Conservation (phyloP, 371 early-diverging fungal species). For the Fennellomyces sp. region DNA sequence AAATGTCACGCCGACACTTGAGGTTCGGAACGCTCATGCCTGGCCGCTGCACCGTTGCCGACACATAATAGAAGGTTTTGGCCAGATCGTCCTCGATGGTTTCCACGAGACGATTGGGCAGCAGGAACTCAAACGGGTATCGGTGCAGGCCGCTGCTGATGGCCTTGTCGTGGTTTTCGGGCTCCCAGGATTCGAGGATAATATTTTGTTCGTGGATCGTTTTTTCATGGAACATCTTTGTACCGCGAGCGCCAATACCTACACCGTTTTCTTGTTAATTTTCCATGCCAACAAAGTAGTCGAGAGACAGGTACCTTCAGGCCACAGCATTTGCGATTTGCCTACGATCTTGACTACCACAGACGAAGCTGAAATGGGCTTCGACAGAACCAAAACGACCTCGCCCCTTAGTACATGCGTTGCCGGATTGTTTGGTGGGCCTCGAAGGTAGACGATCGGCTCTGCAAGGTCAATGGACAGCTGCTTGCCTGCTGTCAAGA, state of each 20-base stretch:
- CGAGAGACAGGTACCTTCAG: constrained; percentile 38
- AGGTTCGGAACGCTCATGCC: constrained; percentile 29
- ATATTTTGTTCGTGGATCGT: constrained; percentile 47
- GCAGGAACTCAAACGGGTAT: constrained; percentile 49
- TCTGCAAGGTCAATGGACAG: constrained; percentile 51
- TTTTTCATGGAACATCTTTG: constrained; percentile 46
- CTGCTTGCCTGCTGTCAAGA: constrained; percentile 42
- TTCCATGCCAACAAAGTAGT: neutral
- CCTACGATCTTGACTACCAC: constrained; percentile 42
- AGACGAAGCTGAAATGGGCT: constrained; percentile 30
- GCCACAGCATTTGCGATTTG: constrained; percentile 46
- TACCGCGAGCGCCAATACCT: constrained; percentile 40
- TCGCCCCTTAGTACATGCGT: constrained; percentile 47
- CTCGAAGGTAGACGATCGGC: constrained; percentile 46
- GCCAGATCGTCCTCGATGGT: constrained; percentile 53
- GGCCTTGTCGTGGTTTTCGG: constrained; percentile 17
- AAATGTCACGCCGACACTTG: constrained; percentile 30
- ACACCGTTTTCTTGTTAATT: neutral
- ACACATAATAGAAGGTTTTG: constrained; percentile 37
- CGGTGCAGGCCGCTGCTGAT: constrained; percentile 32
- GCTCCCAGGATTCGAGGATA: constrained; percentile 29
- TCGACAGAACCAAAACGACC: constrained; percentile 40
- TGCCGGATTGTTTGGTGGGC: constrained; percentile 27
- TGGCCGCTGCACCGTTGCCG: constrained; percentile 38
- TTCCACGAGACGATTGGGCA: constrained; percentile 42